phyloP scores from a whole-genome alignment of 2,329 filamentous ascomycete species.

The Colletotrichum somersetense region DNA sequence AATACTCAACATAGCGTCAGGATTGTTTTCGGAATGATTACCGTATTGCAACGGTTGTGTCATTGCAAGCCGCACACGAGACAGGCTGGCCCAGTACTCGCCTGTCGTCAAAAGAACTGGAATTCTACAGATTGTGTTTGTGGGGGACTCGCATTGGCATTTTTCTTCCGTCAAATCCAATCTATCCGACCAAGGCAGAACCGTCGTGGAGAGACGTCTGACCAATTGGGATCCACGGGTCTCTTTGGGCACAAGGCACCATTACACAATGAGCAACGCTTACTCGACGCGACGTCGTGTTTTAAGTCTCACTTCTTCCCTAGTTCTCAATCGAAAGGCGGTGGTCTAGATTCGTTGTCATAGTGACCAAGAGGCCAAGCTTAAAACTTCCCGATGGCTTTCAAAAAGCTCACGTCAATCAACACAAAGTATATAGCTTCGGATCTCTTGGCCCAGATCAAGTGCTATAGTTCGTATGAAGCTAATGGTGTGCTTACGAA shows the following conservation, averaged over 20 bases:
- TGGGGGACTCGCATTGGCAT: background rate
- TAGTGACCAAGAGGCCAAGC: conserved; percentile 12
- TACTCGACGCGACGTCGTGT: background rate
- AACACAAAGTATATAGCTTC: background rate
- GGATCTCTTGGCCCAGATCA: background rate
- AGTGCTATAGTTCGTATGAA: background rate
- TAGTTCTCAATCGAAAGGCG: background rate
- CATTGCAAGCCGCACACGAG: background rate
- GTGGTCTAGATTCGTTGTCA: background rate
- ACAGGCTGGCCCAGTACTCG: too few relatives aligned
- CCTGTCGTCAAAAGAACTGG: too few relatives aligned
- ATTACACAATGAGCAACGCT: too few relatives aligned
- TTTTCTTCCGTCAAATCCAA: background rate
- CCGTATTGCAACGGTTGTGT: too few relatives aligned
- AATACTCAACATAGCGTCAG: background rate
- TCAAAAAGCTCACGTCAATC: background rate
- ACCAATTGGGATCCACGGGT: background rate
- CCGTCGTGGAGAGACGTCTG: too few relatives aligned
- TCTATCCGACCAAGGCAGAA: background rate
- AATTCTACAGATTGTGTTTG: background rate
- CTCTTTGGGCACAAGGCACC: background rate
- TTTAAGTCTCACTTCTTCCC: background rate
- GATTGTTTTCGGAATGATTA: background rate
- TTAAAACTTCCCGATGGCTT: conserved; percentile 21
- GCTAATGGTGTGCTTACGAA: too few relatives aligned